These are phyloP conservation scores for Leccinum brunneo-olivaceum DNA, from an alignment of 1,284 basidiomycete genomes.

Conservation along the genomic window DNA sequence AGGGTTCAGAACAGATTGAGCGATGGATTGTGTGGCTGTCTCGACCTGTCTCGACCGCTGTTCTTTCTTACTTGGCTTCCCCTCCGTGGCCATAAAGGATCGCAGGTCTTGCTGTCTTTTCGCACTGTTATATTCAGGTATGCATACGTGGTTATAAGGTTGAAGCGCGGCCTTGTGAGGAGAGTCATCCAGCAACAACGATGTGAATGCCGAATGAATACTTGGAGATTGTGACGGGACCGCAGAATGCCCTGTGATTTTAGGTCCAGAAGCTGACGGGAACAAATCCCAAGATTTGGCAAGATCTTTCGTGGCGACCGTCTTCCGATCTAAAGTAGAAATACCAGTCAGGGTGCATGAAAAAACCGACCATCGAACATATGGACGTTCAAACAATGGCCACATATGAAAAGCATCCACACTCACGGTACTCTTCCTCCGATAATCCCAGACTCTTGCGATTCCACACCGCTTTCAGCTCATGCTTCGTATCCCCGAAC, in stretches of 20 bases:
- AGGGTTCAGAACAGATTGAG: background rate
- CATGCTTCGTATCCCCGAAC: slow-evolving; percentile 40
- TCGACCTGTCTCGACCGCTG: slow-evolving; percentile 2
- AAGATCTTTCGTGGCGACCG: slow-evolving; percentile 72
- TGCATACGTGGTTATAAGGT: slow-evolving; percentile 74
- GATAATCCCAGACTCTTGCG: slow-evolving; percentile 68
- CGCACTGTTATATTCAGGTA: slow-evolving; percentile 56
- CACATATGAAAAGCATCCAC: background rate
- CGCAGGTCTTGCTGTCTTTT: slow-evolving; percentile 43
- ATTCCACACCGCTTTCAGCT: slow-evolving; percentile 68
- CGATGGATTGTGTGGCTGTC: background rate
- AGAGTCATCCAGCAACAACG: slow-evolving; percentile 79
- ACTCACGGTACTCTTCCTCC: slow-evolving; percentile 55
- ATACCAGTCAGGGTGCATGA: slow-evolving; percentile 4
- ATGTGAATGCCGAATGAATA: slow-evolving; percentile 57
- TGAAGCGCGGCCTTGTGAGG: slow-evolving; percentile 71
- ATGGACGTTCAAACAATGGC: too few relatives aligned
- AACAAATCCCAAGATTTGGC: slow-evolving; percentile 57
- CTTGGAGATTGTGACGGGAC: slow-evolving; percentile 4
- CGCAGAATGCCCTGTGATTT: background rate
- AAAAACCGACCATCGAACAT: background rate
- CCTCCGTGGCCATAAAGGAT: slow-evolving; percentile 9
- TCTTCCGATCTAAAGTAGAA: slow-evolving; percentile 46
- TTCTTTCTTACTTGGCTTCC: slow-evolving; percentile 8
- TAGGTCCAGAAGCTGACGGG: slow-evolving; percentile 7